phyloP scores from a whole-genome alignment of 306 rosid species.

The Vachellia collinsii region DNA sequence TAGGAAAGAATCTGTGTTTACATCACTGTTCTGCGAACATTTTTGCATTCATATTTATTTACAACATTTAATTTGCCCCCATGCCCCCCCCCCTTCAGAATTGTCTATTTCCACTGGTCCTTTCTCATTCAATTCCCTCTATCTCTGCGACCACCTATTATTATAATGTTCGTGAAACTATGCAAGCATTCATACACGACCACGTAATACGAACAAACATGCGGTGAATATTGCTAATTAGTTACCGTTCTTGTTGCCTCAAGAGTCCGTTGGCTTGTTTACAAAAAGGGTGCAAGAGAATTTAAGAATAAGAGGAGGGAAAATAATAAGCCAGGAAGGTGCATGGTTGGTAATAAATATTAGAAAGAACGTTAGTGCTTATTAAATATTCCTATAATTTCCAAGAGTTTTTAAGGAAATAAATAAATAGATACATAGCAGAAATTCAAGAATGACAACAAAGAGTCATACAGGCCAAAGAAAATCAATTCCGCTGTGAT shows the following conservation, averaged over 20 bases:
- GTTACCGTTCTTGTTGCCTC: background rate
- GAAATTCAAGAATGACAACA: too few relatives aligned
- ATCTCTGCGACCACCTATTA: too few relatives aligned
- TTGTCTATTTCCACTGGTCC: background rate
- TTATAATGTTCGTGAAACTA: too few relatives aligned
- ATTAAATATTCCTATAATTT: too few relatives aligned
- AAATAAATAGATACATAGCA: too few relatives aligned
- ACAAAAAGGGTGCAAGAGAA: background rate
- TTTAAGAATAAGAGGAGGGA: background rate
- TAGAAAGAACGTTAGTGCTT: too few relatives aligned
- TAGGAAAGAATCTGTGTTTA: background rate
- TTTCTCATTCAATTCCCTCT: too few relatives aligned
- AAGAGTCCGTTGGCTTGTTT: background rate
- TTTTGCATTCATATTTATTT: background rate
- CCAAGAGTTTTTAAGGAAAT: too few relatives aligned
- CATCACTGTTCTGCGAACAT: background rate
- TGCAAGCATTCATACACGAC: too few relatives aligned
- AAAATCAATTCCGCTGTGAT: too few relatives aligned
- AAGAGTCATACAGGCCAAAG: too few relatives aligned
- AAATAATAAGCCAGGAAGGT: background rate
- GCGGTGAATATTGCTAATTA: background rate
- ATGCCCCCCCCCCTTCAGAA: background rate
- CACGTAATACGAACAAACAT: too few relatives aligned
- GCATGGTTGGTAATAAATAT: background rate
- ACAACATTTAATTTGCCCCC: background rate